Conservation (phyloP, 202 grass and related monocot species). For the Bolboschoenoplectus hybrid region DNA sequence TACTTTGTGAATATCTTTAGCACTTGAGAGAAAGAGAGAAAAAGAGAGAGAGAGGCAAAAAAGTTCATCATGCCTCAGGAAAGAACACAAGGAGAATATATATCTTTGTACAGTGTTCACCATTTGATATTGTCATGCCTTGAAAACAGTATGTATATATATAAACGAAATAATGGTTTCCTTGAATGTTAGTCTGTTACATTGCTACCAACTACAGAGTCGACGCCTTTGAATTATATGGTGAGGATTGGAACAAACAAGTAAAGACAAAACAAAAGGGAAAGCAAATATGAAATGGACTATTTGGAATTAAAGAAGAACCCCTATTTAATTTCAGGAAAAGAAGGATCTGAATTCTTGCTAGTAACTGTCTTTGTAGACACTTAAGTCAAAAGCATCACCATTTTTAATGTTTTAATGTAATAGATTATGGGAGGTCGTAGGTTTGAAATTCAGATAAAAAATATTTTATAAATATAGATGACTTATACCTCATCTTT, state of each 20-base stretch:
- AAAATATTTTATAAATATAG: too few species aligned
- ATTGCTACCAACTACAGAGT: not conserved
- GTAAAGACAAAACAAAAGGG: conserved; percentile 4
- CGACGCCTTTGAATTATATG: conserved; percentile 21
- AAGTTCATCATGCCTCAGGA: conserved; percentile 8
- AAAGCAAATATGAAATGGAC: conserved; percentile 31
- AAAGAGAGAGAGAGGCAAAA: not conserved
- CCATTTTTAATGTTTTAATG: not conserved
- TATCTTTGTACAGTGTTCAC: not conserved
- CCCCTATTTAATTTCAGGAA: not conserved
- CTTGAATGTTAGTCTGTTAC: conserved; percentile 25
- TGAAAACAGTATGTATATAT: not conserved
- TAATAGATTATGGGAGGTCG: too few species aligned
- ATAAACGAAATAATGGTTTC: conserved; percentile 17
- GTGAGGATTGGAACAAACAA: not conserved
- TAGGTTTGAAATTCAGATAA: too few species aligned
- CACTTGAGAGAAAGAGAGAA: not conserved
- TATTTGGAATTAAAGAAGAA: conserved; percentile 4
- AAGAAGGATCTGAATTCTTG: not conserved
- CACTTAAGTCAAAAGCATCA: not conserved
- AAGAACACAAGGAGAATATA: not conserved
- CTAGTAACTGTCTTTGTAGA: not conserved
- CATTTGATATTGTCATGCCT: conserved; percentile 28
- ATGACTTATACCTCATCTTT: too few species aligned
- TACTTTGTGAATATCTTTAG: conserved; percentile 30